Base-by-base conservation (phyloP, 1,139 yeast genomes). In the Pneumocystis carinii region DNA sequence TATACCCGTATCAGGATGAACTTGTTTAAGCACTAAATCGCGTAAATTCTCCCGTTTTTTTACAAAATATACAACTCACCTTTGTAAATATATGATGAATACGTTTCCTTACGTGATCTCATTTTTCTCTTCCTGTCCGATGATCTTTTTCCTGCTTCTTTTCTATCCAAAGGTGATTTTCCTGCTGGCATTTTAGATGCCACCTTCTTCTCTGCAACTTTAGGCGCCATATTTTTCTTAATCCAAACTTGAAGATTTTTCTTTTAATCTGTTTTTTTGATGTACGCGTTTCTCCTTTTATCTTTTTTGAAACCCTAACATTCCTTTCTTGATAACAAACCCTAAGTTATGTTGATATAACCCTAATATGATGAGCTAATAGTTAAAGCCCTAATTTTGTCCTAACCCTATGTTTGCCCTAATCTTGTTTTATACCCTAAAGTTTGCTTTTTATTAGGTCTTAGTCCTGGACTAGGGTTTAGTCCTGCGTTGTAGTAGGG, bases 71-170 rank as follows among this genome's bases (percentile, higher is more conserved):
- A n/a, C 7, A 15, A 3, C 32, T 19, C 14, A 48, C 55, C 55
- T 65, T 92, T 92, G 94, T 90, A 92, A 76, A 92, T 92, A 81
- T 92, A 92, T 69, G 97, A 90, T 70, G 97, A 90, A 84, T 90
- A 92, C 69, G 97, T 90, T 81, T 92, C 97, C 87, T 90, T 90
- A 86, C 98, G 89, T 74, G 94, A 81, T 87, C 90, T 92, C 73
- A 90, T 77, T 83, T 95, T 90, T 90, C 87, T 90, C 85, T 90
- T 90, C 77, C 85, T 79, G 73, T 85, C 94, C 83, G 68, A 87
- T 76, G 66, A 72, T 75, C 67, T 83, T 75, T 74, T 97, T 90
- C 83, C 90, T 92, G 85, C 15, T 72, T 89, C 90, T 73, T 84
- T 85, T 82, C 89, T 90, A 87, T 90, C 90, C 14, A 48, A 95